These are phyloP conservation scores for Arachnopeziza araneosa DNA, from an alignment of 2,329 filamentous ascomycete genomes.

Conservation along the genomic window DNA sequence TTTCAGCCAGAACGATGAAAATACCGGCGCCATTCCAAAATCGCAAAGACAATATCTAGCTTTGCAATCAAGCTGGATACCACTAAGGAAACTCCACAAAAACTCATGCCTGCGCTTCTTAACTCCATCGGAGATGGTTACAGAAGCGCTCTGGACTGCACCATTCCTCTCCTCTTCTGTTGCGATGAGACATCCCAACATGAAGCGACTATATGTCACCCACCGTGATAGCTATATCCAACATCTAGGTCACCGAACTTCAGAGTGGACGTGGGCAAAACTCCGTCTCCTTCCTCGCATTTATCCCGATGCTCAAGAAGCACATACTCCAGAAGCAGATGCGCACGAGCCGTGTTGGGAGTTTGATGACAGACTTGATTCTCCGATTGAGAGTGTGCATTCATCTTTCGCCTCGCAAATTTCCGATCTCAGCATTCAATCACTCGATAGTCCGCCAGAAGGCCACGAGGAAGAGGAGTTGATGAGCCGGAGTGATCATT, in stretches of 20 bases:
- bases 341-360: slow-evolving; percentile 62
- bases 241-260: slow-evolving; percentile 36
- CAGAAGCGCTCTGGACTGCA: slow-evolving; percentile 64
- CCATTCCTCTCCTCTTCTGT: slow-evolving; percentile 65
- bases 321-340: slow-evolving; percentile 54
- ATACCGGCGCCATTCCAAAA: slow-evolving; percentile 14
- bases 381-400: slow-evolving; percentile 40
- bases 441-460: slow-evolving; percentile 32
- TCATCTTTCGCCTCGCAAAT: slow-evolving; percentile 40
- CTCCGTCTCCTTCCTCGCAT: slow-evolving; percentile 57
- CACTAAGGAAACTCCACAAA: slow-evolving; percentile 69
- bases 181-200: slow-evolving; percentile 62
- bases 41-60: slow-evolving; percentile 36
- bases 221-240: slow-evolving; percentile 72
- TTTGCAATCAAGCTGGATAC: slow-evolving; percentile 65
- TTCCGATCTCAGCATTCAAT: slow-evolving; percentile 37
- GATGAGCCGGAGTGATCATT: slow-evolving; percentile 26
- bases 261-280: slow-evolving; percentile 66
- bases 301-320: slow-evolving; percentile 42
- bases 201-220: slow-evolving; percentile 67
- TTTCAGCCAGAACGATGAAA: slow-evolving; percentile 16
- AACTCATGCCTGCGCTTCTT: slow-evolving; percentile 68
- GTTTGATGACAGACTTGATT: slow-evolving; percentile 60
- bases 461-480: slow-evolving; percentile 12
- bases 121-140: slow-evolving; percentile 66